A percentile compares a stretch with the other conserved stretches of the same genome.
Conservation (phyloP, 257 asterid species). For the Forsythia viridissima region DNA sequence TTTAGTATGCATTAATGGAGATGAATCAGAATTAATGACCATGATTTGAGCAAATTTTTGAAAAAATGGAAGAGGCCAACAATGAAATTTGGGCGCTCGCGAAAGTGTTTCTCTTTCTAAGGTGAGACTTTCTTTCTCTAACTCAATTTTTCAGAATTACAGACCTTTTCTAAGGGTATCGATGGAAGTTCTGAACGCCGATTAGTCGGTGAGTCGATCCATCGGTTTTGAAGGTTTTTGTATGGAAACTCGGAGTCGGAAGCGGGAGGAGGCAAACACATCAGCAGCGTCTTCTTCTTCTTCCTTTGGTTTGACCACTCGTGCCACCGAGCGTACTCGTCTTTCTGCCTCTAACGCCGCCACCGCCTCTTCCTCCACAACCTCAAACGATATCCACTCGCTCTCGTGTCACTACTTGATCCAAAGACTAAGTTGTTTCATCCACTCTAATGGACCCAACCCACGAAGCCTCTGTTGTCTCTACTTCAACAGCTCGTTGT, state of each 20-base stretch:
- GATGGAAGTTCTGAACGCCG: constrained; percentile 68
- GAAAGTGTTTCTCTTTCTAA: too few species aligned
- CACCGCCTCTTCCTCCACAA: constrained; percentile 27
- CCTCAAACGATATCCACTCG: constrained; percentile 64
- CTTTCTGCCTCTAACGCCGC: constrained; percentile 50
- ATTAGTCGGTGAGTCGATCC: constrained; percentile 84
- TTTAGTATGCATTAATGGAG: too few species aligned
- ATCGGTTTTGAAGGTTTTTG: constrained; percentile 64
- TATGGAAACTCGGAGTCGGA: constrained; percentile 99
- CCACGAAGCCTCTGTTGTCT: constrained; percentile 70
- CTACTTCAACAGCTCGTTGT: constrained; percentile 72
- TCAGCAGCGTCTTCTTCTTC: constrained; percentile 76
- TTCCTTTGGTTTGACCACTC: constrained; percentile 74
- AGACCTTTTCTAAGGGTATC: too few species aligned
- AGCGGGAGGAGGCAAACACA: constrained; percentile 99
- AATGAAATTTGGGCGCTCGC: too few species aligned
- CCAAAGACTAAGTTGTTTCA: constrained; percentile 32
- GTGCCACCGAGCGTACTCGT: constrained; percentile 85
- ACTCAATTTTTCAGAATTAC: too few species aligned
- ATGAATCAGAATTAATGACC: too few species aligned
- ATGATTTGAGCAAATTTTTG: too few species aligned
- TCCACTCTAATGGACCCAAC: constrained; percentile 72
- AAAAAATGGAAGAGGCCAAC: too few species aligned
- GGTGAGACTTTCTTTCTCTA: too few species aligned
- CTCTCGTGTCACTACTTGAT: constrained; percentile 57